Base-by-base conservation (phyloP, 495 filamentous ascomycete species). In the Cetradonia linearis region DNA sequence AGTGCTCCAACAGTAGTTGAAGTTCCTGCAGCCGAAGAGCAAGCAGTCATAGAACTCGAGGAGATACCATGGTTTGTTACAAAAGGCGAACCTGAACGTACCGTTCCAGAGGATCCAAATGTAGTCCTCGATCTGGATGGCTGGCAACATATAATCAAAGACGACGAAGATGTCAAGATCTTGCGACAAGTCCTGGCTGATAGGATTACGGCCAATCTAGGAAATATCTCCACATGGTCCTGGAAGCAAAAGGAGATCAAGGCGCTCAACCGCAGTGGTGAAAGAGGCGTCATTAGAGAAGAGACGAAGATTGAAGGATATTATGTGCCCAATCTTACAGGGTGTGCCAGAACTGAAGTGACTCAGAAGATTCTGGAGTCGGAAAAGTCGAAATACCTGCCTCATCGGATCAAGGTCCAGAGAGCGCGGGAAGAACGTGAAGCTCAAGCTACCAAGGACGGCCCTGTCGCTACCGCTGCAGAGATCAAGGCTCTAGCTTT, bases 381-480 rank as follows among this genome's bases (percentile, higher is more conserved):
- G 0, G 94, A 97, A 69, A 99, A 99, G 73, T 95, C 91, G 34
- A 94, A 94, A 70, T 99, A 99, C 65, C 82, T 99, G 2, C 93
- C 94, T 9, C 93, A 99, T 77, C 90, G 94, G 55, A 89, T 99
- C 72, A 92, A 91, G 64, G 89, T 99, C 53, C 86, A 94, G 67
- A 88, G 85, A 67, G 88, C 86, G 20, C 82, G 91, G 28, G 91
- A 95, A 71, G 89, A 91, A 69, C 86, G 89, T 14, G 85, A 94
- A 72, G 88, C 87, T 7, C 81, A 81, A 56, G 88, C 84, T 25
- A 46, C 20, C 68, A 85, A 81, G 65, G 83, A 85, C 56, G 59
- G 48, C 27, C 81, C 83, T 47, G 83, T 85, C 47, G 80, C 84
- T 63, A 71, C 81, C 5, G 83, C 79, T 16, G 80, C 82, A 18